Evolutionary conservation across 2,329 filamentous ascomycete species (phyloP).

Genomic region (Hansfordia pulvinata): DNA sequence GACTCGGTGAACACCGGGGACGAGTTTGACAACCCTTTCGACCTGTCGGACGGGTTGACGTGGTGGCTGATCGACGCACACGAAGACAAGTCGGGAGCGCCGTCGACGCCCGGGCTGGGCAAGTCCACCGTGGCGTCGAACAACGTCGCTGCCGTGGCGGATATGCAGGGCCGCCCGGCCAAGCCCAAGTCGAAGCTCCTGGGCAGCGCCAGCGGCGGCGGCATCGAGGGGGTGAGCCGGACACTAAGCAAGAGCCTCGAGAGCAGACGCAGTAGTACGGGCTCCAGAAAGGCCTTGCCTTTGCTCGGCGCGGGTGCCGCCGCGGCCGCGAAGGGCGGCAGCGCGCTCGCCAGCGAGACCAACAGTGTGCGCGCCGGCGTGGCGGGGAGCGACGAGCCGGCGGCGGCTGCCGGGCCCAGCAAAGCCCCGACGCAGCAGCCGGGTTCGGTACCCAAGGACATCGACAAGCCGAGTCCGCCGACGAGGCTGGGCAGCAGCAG

Average conservation of each 20-base stretch:
- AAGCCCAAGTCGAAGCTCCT: slow-evolving; percentile 25
- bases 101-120: slow-evolving; percentile 80
- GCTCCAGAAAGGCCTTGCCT: slow-evolving; percentile 62
- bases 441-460: no score
- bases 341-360: slow-evolving; percentile 41
- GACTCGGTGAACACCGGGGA: slow-evolving; percentile 40
- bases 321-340: slow-evolving; percentile 29
- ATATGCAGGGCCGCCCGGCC: slow-evolving; percentile 35
- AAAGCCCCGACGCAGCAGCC: no score
- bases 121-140: slow-evolving; percentile 86
- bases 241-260: slow-evolving; percentile 80
- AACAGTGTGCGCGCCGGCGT: slow-evolving; percentile 42
- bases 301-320: slow-evolving; percentile 26
- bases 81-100: slow-evolving; percentile 85
- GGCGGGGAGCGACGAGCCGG: no score
- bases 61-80: slow-evolving; percentile 94
- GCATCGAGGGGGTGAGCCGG: slow-evolving; percentile 61
- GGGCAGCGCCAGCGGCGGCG: slow-evolving; percentile 23
- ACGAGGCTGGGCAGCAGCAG: no score
- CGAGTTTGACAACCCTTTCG: slow-evolving; percentile 94
- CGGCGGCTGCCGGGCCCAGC: no score
- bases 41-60: slow-evolving; percentile 82
- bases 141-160: slow-evolving; percentile 75
- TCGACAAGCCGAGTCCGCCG: no score
- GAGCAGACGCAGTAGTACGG: slow-evolving; percentile 77